Percentiles rank a stretch among this genome's conserved stretches.
These are phyloP conservation scores for Plectosphaerella plurivora DNA, from an alignment of 2,329 filamentous ascomycete genomes.

Conservation along the genomic window DNA sequence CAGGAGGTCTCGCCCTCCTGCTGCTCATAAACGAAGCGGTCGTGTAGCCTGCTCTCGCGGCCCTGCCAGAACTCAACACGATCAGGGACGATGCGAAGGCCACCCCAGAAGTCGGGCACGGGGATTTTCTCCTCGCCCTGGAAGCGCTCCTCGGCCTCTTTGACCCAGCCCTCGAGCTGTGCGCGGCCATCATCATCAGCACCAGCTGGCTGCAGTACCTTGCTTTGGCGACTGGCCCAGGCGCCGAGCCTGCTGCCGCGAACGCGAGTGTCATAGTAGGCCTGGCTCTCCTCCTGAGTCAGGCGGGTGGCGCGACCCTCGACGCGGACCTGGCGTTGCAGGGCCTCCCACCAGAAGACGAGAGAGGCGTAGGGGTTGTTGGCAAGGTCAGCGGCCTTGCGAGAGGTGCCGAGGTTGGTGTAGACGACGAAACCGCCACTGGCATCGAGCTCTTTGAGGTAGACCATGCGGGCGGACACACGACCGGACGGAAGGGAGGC, in stretches of 20 bases:
- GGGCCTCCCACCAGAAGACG: constrained; percentile 83
- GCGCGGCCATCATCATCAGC: constrained; percentile 60
- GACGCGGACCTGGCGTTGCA: constrained; percentile 87
- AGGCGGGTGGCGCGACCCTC: constrained; percentile 73
- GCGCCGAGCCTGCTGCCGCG: constrained; percentile 82
- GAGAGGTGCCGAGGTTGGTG: constrained; percentile 81
- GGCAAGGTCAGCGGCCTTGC: constrained; percentile 62
- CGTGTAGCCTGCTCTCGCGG: constrained; percentile 81
- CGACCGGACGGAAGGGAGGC: constrained; percentile 78
- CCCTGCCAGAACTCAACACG: constrained; percentile 97
- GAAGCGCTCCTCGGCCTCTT: constrained; percentile 72
- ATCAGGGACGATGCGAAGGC: constrained; percentile 78
- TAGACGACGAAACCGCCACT: constrained; percentile 81
- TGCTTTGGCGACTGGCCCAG: constrained; percentile 89
- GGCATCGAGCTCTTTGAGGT: constrained; percentile 88
- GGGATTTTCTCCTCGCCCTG: constrained; percentile 74
- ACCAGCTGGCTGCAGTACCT: constrained; percentile 53
- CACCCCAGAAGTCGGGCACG: constrained; percentile 92
- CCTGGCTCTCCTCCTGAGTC: constrained; percentile 64
- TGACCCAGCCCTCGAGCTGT: constrained; percentile 72
- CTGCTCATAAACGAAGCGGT: constrained; percentile 82
- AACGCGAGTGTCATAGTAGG: constrained; percentile 64
- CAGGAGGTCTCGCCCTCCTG: constrained; percentile 48
- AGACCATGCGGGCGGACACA: constrained; percentile 81
- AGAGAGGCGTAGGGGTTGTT: constrained; percentile 75